phyloP scores from a whole-genome alignment of 1,139 yeast species.

The Hyphopichia khmerensis region DNA sequence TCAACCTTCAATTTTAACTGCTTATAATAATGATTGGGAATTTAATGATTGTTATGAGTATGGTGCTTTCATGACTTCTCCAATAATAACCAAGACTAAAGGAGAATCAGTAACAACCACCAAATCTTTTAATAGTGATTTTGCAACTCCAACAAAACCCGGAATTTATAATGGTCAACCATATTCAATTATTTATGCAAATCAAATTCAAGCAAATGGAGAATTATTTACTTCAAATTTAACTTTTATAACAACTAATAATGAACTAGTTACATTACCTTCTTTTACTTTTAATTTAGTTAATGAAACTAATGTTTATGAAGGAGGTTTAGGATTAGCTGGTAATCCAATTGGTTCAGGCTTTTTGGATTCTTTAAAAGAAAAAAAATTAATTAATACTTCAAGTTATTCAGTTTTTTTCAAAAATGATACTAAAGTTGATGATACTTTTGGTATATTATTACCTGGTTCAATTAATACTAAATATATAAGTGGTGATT shows the following conservation, averaged over 20 bases:
- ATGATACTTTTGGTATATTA: slow-evolving; percentile 34
- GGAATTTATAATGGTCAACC: slow-evolving; percentile 15
- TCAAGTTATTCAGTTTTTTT: slow-evolving; percentile 60
- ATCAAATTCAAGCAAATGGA: slow-evolving; percentile 28
- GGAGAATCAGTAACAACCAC: background rate
- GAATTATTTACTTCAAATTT: slow-evolving; percentile 23
- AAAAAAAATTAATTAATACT: slow-evolving; percentile 34
- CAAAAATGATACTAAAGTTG: slow-evolving; percentile 15
- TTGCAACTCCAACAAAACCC: background rate
- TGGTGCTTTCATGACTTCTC: slow-evolving; percentile 1
- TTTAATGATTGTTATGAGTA: background rate
- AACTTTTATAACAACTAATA: slow-evolving; percentile 14
- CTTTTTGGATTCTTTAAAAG: slow-evolving; percentile 36
- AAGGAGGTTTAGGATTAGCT: slow-evolving; percentile 53
- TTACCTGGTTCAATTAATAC: slow-evolving; percentile 62
- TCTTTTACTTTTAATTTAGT: slow-evolving; percentile 31
- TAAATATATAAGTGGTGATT: slow-evolving; percentile 41
- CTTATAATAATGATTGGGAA: slow-evolving; percentile 5
- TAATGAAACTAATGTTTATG: slow-evolving; percentile 18
- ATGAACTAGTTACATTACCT: slow-evolving; percentile 12
- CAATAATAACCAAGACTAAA: background rate
- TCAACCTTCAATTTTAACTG: slow-evolving; percentile 7
- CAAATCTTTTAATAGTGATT: background rate
- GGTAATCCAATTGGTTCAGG: slow-evolving; percentile 39
- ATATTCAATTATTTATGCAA: slow-evolving; percentile 26